These are phyloP conservation scores for Malus sieversii DNA, from an alignment of 306 rosid genomes.

Conservation along the genomic window DNA sequence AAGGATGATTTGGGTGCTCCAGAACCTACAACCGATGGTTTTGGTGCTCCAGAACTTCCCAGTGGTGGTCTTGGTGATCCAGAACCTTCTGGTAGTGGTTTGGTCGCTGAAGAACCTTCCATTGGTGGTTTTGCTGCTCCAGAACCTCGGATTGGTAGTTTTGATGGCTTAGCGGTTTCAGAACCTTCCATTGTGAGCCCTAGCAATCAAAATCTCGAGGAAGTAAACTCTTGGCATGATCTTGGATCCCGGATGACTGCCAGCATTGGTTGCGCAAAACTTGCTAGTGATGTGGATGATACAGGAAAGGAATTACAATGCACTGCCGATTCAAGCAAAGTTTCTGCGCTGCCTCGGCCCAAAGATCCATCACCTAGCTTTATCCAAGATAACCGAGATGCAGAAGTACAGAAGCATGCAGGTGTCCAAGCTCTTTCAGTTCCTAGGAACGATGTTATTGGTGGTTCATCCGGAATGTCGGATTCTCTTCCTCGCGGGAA, in stretches of 20 bases:
- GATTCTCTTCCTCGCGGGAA: constrained; percentile 41
- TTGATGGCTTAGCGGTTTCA: background rate
- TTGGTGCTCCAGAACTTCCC: constrained; percentile 1
- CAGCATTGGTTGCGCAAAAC: constrained; percentile 85
- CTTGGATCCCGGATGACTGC: constrained; percentile 86
- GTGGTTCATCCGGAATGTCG: constrained; percentile 29
- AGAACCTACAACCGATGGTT: background rate
- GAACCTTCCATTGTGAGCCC: constrained; percentile 31
- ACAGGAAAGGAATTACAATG: constrained; percentile 73
- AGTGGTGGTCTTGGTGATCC: background rate
- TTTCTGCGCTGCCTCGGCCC: constrained; percentile 38
- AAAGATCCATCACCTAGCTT: constrained; percentile 71
- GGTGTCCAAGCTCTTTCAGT: constrained; percentile 79
- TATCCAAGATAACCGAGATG: constrained; percentile 62
- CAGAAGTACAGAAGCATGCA: constrained; percentile 63
- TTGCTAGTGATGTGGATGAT: constrained; percentile 62
- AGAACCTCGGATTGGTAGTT: constrained; percentile 4
- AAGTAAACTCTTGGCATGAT: constrained; percentile 71
- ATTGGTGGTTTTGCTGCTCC: constrained; percentile 1
- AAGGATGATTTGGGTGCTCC: constrained; percentile 7
- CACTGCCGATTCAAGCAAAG: constrained; percentile 80
- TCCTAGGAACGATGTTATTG: constrained; percentile 32
- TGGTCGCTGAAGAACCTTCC: background rate
- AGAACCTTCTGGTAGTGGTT: background rate
- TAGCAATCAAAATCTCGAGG: constrained; percentile 64